These are phyloP conservation scores for Colletotrichum aenigma DNA, from an alignment of 2,329 filamentous ascomycete species.

Conservation along the genomic window DNA sequence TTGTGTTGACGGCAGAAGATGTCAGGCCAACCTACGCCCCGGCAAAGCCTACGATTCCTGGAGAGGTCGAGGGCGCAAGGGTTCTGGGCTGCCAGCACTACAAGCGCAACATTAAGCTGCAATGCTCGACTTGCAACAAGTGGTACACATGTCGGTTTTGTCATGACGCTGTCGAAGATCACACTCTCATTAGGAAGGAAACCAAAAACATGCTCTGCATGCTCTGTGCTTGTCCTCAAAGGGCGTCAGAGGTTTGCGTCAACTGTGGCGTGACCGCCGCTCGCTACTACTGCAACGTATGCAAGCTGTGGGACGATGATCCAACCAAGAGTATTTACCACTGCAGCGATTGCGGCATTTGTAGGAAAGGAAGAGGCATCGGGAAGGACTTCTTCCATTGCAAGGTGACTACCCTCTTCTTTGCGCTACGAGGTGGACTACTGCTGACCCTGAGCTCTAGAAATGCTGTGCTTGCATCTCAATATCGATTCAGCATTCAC, in stretches of 20 bases:
- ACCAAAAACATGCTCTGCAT: conserved; percentile 98
- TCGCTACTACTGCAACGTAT: conserved; percentile 91
- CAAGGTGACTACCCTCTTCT: conserved; percentile 67
- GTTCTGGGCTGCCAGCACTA: conserved; percentile 87
- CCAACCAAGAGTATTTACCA: conserved; percentile 92
- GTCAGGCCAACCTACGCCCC: conserved; percentile 71
- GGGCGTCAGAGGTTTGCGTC: conserved; percentile 77
- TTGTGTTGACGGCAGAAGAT: conserved; percentile 63
- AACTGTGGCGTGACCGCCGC: conserved; percentile 79
- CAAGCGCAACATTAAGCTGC: conserved; percentile 92
- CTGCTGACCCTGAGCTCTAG: conserved; percentile 41
- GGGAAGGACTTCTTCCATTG: conserved; percentile 98
- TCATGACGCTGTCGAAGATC: conserved; percentile 83
- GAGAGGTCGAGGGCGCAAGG: conserved; percentile 45
- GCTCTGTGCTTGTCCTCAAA: conserved; percentile 86
- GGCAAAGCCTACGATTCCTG: conserved; percentile 48
- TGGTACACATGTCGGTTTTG: conserved; percentile 98
- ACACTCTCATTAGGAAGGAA: conserved; percentile 77
- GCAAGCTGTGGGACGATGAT: conserved; percentile 97
- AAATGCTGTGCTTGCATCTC: conserved; percentile 94
- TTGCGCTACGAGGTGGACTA: not conserved
- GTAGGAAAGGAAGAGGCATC: conserved; percentile 85
- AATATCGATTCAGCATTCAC: conserved; percentile 81
- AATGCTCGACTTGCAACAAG: conserved; percentile 85
- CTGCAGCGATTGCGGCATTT: conserved; percentile 95